A percentile compares a stretch with the other conserved stretches of the same genome.
Conservation (phyloP, 192 early-diverging fungal species). For the Chytriomyces hyalinus region DNA sequence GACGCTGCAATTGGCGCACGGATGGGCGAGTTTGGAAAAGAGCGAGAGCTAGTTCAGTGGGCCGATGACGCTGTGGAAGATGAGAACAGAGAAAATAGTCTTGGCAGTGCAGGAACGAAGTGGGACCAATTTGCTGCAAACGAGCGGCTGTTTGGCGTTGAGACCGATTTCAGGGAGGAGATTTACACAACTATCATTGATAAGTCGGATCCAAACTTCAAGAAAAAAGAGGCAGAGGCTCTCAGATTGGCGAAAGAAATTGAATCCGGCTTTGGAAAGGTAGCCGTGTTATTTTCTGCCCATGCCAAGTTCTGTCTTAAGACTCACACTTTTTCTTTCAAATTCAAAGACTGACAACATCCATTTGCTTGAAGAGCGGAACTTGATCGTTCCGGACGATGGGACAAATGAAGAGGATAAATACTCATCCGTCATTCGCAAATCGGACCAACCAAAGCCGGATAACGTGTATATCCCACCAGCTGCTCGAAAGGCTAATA, state of each 20-base stretch:
- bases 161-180: constrained; percentile 94
- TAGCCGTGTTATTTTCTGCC: background rate
- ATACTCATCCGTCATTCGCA: constrained; percentile 72
- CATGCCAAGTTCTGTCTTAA: background rate
- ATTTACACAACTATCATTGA: constrained; percentile 95
- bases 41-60: constrained; percentile 80
- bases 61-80: constrained; percentile 79
- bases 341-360: constrained; percentile 66
- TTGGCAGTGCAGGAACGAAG: constrained; percentile 36
- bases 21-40: constrained; percentile 59
- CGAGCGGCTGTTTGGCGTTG: constrained; percentile 91
- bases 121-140: constrained; percentile 99
- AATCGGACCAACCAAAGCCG: constrained; percentile 52
- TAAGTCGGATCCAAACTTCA: constrained; percentile 79
- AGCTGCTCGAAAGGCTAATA: constrained; percentile 48
- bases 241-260: constrained; percentile 90
- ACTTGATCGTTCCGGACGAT: constrained; percentile 53
- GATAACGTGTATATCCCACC: constrained; percentile 78
- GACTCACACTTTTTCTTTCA: background rate
- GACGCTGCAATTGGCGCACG: constrained; percentile 87
- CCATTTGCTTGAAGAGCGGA: constrained; percentile 93
- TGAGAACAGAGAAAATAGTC: constrained; percentile 25
- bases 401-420: constrained; percentile 88
- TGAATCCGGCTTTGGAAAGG: constrained; percentile 57
- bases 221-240: constrained; percentile 86